phyloP scores from a whole-genome alignment of 1,284 basidiomycete genomes.

The Ustilago sp. region DNA sequence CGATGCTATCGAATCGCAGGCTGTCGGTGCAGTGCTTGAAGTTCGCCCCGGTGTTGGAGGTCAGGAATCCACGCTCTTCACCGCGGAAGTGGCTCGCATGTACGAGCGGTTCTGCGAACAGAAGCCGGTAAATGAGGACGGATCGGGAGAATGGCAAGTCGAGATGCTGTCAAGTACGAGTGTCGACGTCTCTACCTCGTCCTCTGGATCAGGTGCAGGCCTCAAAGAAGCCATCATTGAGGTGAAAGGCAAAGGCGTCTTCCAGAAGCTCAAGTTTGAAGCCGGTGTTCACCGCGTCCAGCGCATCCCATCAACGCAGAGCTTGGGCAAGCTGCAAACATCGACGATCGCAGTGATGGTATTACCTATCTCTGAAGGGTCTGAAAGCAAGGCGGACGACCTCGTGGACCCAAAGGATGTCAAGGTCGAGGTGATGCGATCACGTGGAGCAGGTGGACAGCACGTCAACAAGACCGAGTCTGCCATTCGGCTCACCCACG shows the following conservation, averaged over 20 bases:
- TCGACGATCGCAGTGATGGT: slow-evolving; percentile 83
- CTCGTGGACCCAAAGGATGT: slow-evolving; percentile 85
- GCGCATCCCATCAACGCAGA: slow-evolving; percentile 89
- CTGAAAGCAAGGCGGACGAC: slow-evolving; percentile 71
- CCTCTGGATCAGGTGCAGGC: slow-evolving; percentile 72
- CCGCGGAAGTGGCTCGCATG: slow-evolving; percentile 83
- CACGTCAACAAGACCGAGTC: slow-evolving; percentile 99
- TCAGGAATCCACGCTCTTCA: slow-evolving; percentile 86
- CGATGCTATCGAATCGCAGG: slow-evolving; percentile 74
- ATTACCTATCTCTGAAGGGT: slow-evolving; percentile 66
- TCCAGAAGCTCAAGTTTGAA: slow-evolving; percentile 85
- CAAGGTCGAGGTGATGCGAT: slow-evolving; percentile 90
- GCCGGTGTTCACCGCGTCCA: slow-evolving; percentile 97
- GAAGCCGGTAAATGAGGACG: slow-evolving; percentile 40
- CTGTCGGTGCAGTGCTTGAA: slow-evolving; percentile 84
- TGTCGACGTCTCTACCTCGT: slow-evolving; percentile 56
- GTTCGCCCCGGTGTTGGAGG: slow-evolving; percentile 94
- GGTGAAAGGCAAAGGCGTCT: slow-evolving; percentile 81
- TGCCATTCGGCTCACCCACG: slow-evolving; percentile 93
- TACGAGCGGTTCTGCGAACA: slow-evolving; percentile 75
- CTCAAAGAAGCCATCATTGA: slow-evolving; percentile 86
- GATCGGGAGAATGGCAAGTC: slow-evolving; percentile 50
- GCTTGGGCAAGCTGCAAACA: slow-evolving; percentile 87
- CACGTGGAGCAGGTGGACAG: slow-evolving; percentile 95
- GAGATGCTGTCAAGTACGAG: slow-evolving; percentile 60